phyloP scores from a whole-genome alignment of 176 grass and related monocot species.

The Aegilops bicornis region DNA sequence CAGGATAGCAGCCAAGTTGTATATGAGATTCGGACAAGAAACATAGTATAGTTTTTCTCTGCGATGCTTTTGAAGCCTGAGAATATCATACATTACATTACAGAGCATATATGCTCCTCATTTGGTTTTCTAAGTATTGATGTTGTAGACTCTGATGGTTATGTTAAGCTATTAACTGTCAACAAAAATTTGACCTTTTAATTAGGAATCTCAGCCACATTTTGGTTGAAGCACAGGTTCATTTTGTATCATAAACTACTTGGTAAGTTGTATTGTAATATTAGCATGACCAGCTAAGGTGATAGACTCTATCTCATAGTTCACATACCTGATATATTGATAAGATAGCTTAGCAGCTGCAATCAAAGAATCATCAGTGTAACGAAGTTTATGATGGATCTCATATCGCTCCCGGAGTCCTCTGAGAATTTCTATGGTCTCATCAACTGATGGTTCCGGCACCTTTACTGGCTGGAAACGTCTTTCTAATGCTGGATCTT shows the following conservation, averaged over 20 bases:
- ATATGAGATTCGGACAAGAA: not conserved
- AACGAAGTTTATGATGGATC: slow-evolving; percentile 92
- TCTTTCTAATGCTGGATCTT: slow-evolving; percentile 92
- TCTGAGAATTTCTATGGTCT: slow-evolving; percentile 89
- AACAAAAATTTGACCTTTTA: not conserved
- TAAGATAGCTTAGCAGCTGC: slow-evolving; percentile 80
- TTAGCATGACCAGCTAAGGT: not conserved
- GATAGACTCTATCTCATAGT: slow-evolving; percentile 17
- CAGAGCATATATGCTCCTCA: not conserved
- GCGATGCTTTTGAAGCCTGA: slow-evolving; percentile 10
- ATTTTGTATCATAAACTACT: not conserved
- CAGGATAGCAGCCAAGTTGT: slow-evolving; percentile 1
- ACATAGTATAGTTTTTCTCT: not conserved
- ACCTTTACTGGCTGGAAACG: slow-evolving; percentile 97
- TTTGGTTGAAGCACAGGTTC: not conserved
- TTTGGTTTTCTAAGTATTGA: not conserved
- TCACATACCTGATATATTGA: slow-evolving; percentile 84
- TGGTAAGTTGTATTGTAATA: not conserved
- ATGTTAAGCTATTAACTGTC: not conserved
- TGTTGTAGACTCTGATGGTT: not conserved
- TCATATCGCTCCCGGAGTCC: slow-evolving; percentile 88
- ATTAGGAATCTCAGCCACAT: not conserved
- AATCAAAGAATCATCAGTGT: slow-evolving; percentile 78
- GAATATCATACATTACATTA: slow-evolving; percentile 11
- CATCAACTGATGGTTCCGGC: slow-evolving; percentile 93